Conservation (phyloP, 768 basidiomycete genomes). For the Tricholoma flavovirens region DNA sequence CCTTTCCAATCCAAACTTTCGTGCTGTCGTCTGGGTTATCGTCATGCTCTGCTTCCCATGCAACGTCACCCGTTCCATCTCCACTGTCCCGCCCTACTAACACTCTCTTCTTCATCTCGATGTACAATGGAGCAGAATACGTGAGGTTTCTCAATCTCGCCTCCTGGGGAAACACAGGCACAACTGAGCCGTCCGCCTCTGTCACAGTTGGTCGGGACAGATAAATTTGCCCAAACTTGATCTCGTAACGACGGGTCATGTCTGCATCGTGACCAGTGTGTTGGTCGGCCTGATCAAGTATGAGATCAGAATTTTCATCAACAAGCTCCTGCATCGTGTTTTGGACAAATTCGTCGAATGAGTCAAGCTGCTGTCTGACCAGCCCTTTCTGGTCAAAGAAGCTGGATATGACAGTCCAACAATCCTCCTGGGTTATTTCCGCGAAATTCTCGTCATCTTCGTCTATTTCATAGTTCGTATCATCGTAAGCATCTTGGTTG, state of each 20-base stretch:
- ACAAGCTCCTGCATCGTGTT: conserved; percentile 99
- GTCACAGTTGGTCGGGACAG: conserved; percentile 92
- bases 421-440: conserved; percentile 88
- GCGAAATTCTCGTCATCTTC: conserved; percentile 56
- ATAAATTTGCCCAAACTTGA: conserved; percentile 97
- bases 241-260: conserved; percentile 90
- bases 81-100: conserved; percentile 76
- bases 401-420: conserved; percentile 92
- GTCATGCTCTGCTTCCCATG: conserved; percentile 71
- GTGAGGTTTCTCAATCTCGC: conserved; percentile 92
- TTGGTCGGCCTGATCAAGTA: conserved; percentile 94
- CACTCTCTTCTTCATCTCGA: conserved; percentile 90
- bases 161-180: conserved; percentile 95
- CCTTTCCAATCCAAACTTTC: conserved; percentile 96
- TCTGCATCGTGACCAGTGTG: conserved; percentile 81
- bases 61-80: conserved; percentile 72
- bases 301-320: conserved; percentile 93
- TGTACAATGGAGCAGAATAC: conserved; percentile 91
- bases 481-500: conserved; percentile 55
- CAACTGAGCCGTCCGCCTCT: conserved; percentile 91
- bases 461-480: conserved; percentile 48
- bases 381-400: conserved; percentile 98
- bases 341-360: conserved; percentile 98
- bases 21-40: conserved; percentile 57
- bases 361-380: conserved; percentile 95